These are phyloP conservation scores for Neurospora intermedia DNA, from an alignment of 495 filamentous ascomycete genomes.

Conservation along the genomic window DNA sequence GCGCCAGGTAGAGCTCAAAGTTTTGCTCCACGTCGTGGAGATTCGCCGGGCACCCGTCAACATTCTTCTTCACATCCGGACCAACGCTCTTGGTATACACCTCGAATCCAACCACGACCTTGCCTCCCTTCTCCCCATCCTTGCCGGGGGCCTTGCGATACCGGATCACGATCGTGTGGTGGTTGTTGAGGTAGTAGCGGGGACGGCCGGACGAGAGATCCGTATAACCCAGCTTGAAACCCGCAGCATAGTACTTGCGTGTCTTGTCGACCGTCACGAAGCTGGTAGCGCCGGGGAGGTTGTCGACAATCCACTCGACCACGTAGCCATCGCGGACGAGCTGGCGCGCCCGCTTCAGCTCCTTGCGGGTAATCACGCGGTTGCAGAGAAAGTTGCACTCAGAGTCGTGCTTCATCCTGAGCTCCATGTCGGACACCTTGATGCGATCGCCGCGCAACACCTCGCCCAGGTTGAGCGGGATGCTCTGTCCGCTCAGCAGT, in stretches of 20 bases:
- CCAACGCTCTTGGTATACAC: constrained; percentile 83
- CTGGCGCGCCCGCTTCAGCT: constrained; percentile 59
- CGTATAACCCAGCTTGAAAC: constrained; percentile 85
- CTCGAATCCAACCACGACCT: constrained; percentile 86
- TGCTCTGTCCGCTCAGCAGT: constrained; percentile 67
- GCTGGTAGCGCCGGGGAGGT: constrained; percentile 83
- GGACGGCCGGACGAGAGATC: constrained; percentile 54
- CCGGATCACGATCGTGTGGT: constrained; percentile 79
- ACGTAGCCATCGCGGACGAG: constrained; percentile 79
- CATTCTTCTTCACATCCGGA: constrained; percentile 42
- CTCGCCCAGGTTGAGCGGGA: constrained; percentile 87
- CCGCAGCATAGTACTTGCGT: constrained; percentile 85
- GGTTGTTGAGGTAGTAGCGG: constrained; percentile 81
- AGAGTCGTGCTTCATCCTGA: constrained; percentile 70
- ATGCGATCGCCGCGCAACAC: constrained; percentile 88
- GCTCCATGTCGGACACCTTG: constrained; percentile 76
- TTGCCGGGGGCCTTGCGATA: constrained; percentile 65
- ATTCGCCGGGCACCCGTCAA: constrained; percentile 55
- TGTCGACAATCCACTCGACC: constrained; percentile 94
- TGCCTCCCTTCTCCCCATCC: constrained; percentile 58
- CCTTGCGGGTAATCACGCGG: constrained; percentile 49
- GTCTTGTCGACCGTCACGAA: constrained; percentile 86
- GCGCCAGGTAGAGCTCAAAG: constrained; percentile 57
- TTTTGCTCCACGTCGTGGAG: constrained; percentile 50
- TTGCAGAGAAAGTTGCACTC: constrained; percentile 71